Evolutionary conservation across 495 filamentous ascomycete genomes (phyloP).

Genomic region (Clavariopsis aquatica): DNA sequence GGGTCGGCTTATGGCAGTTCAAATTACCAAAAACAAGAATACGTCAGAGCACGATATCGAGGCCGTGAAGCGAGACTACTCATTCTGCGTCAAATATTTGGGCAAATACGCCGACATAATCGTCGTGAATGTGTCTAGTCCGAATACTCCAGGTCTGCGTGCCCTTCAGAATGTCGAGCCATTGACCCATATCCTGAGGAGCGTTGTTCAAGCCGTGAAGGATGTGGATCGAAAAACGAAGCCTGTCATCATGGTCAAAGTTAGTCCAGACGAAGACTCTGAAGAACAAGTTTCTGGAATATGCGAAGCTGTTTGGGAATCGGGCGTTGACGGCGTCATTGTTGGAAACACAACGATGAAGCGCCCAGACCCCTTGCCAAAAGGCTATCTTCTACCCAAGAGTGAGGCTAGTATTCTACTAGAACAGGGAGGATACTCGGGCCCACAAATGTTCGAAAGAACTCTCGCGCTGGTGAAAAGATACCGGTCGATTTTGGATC

Average conservation of each 20-base stretch:
- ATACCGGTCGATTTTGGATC: slow-evolving; percentile 75
- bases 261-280: slow-evolving; percentile 89
- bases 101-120: slow-evolving; percentile 88
- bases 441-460: slow-evolving; percentile 79
- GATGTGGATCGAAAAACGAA: slow-evolving; percentile 65
- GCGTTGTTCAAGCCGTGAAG: slow-evolving; percentile 77
- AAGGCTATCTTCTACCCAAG: slow-evolving; percentile 60
- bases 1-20: slow-evolving; percentile 81
- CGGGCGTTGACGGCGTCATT: slow-evolving; percentile 89
- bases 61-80: slow-evolving; percentile 81
- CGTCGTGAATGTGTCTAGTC: slow-evolving; percentile 94
- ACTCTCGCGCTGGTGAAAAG: slow-evolving; percentile 73
- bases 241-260: slow-evolving; percentile 93
- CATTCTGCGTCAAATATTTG: slow-evolving; percentile 77
- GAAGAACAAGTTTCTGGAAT: slow-evolving; percentile 81
- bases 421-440: slow-evolving; percentile 87
- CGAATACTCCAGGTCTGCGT: slow-evolving; percentile 89
- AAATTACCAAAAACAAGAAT: slow-evolving; percentile 94
- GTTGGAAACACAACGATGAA: slow-evolving; percentile 97
- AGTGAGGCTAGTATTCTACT: slow-evolving; percentile 66
- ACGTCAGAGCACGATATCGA: slow-evolving; percentile 82
- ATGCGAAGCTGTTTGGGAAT: slow-evolving; percentile 77
- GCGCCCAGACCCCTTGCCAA: slow-evolving; percentile 66
- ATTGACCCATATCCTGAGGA: slow-evolving; percentile 73
- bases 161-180: slow-evolving; percentile 79